phyloP scores from a whole-genome alignment of 805 yeast genomes.

The Starmerella ratchasimensis region DNA sequence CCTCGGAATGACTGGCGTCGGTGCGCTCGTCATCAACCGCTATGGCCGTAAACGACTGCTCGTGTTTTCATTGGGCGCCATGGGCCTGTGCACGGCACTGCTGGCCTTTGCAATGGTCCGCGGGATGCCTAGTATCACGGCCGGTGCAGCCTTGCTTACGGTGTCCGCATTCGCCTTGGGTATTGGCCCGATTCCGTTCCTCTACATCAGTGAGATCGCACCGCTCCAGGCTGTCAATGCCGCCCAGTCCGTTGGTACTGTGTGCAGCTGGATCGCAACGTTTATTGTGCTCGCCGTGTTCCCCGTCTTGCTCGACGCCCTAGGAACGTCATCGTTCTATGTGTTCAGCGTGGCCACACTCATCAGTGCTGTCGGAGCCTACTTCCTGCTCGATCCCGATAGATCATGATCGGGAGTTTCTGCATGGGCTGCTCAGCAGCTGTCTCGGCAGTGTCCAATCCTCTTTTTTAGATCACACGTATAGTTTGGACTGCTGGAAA shows the following conservation, averaged over 20 bases:
- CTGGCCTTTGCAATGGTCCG: constrained; percentile 54
- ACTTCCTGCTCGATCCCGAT: constrained; percentile 4
- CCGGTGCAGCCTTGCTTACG: constrained; percentile 53
- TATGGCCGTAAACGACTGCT: constrained; percentile 66
- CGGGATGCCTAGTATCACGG: constrained; percentile 37
- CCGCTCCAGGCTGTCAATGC: constrained; percentile 63
- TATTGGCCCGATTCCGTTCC: constrained; percentile 88
- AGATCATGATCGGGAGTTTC: background rate
- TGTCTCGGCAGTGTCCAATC: no score
- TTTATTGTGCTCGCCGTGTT: constrained; percentile 61
- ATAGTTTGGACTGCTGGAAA: no score
- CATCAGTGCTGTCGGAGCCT: constrained; percentile 30
- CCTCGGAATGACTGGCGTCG: constrained; percentile 53
- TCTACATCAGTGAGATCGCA: constrained; percentile 77
- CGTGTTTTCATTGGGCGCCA: constrained; percentile 46
- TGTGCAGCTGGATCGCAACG: constrained; percentile 83
- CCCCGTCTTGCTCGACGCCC: constrained; percentile 49
- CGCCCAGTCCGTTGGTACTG: constrained; percentile 88
- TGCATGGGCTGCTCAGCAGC: no score
- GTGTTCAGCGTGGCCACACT: constrained; percentile 40
- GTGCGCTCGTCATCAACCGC: constrained; percentile 65
- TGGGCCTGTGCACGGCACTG: constrained; percentile 51
- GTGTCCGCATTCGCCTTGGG: constrained; percentile 84
- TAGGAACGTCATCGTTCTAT: constrained; percentile 72
- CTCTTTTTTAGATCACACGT: no score